Base-by-base conservation (phyloP, 495 filamentous ascomycete species). In the Echria macrotheca region DNA sequence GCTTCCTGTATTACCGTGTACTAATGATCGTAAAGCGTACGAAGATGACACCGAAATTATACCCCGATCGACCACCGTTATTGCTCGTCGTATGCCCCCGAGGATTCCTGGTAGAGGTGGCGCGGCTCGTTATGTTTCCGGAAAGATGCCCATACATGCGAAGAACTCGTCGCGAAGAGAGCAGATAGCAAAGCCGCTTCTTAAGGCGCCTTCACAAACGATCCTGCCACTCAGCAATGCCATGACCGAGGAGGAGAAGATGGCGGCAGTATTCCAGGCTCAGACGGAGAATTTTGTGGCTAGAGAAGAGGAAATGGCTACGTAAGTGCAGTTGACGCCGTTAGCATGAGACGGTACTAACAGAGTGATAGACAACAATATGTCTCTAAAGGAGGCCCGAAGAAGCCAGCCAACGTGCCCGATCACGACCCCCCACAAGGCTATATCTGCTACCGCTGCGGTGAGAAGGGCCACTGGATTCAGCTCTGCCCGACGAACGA, bases 391-490 rank as follows among this genome's bases (percentile, higher is more conserved):
- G 63, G 69, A 35, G 71, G 72, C 17, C 56, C 57, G 35, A 84
- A 84, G 59, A 81, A 81, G 50, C 81, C 82, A 31, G 71, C 81
- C 37, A 89, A 89, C 60, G 80, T 89, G 18, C 94, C 93, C 14
- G 87, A 91, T 53, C 89, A 94, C 58, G 86, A 88, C 8, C 91
- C 91, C 12, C 91, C 93, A 4, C 82, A 85, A 19, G 90, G 91
- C 25, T 99, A 99, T 64, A 79, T 96, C 49, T 99, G 93, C 68
- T 95, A 96, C 58, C 86, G 93, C n/a, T 99, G 93, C 68, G 85
- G 89, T 49, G 86, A 96, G 67, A 98, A 97, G 72, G 93, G 94
- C 18, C 93, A 99, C 65, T 97, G 91, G 90, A 99, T 99, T 46
- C 89, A 96, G 69, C 80, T 82, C 9, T 98, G 93, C 54, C 93